Conservation (phyloP, 2,329 filamentous ascomycete genomes). For the Pezicula neosporulosa region DNA sequence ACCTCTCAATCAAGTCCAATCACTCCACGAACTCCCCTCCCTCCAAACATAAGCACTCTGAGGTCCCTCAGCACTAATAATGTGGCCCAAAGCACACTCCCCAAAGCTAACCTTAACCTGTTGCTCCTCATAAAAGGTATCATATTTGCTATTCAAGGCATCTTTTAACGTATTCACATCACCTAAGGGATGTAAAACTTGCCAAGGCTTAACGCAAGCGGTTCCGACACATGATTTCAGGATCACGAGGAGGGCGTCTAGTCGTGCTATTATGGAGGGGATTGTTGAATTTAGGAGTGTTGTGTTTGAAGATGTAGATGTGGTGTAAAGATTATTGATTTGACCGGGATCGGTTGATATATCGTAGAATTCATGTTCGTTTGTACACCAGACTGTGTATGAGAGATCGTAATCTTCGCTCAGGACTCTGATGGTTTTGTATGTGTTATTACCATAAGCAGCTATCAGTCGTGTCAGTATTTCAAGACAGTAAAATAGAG, state of each 20-base stretch:
- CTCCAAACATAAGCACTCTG: slow-evolving; percentile 22
- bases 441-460: slow-evolving; percentile 41
- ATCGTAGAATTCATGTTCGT: slow-evolving; percentile 65
- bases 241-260: slow-evolving; percentile 57
- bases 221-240: slow-evolving; percentile 56
- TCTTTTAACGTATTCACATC: slow-evolving; percentile 47
- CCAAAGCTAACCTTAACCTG: slow-evolving; percentile 46
- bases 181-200: slow-evolving; percentile 48
- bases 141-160: slow-evolving; percentile 44
- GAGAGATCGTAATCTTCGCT: slow-evolving; percentile 53
- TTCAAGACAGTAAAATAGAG: background rate
- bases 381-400: slow-evolving; percentile 67
- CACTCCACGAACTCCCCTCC: no score
- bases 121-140: slow-evolving; percentile 47
- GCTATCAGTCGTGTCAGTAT: background rate
- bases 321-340: slow-evolving; percentile 19
- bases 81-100: slow-evolving; percentile 53
- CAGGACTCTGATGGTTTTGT: slow-evolving; percentile 43
- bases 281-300: slow-evolving; percentile 34
- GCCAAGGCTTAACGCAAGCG: slow-evolving; percentile 54
- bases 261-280: slow-evolving; percentile 37
- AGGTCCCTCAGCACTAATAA: slow-evolving; percentile 52
- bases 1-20: no score
- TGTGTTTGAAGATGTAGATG: slow-evolving; percentile 49
- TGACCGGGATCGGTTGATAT: slow-evolving; percentile 39